Percentiles rank a stretch among this genome's conserved stretches.
Conservation (phyloP, 2,329 filamentous ascomycete genomes). For the Colletotrichum spinosum region DNA sequence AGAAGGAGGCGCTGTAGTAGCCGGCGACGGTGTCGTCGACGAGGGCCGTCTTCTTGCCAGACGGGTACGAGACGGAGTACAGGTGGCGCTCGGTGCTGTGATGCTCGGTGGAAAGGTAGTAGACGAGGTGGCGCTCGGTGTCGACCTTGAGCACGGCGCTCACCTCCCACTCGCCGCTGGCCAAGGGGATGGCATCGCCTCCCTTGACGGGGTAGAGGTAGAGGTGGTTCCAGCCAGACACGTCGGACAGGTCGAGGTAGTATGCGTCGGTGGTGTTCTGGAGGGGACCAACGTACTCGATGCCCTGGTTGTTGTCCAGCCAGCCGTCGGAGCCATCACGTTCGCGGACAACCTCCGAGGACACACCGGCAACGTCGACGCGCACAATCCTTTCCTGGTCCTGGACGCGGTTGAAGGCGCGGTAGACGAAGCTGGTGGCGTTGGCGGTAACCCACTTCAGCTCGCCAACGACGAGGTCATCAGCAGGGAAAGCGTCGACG, state of each 20-base stretch:
- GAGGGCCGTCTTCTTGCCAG: conserved; percentile 65
- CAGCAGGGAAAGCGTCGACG: conserved; percentile 67
- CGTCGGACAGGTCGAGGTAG: conserved; percentile 76
- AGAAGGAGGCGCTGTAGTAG: conserved; percentile 75
- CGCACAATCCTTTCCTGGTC: conserved; percentile 72
- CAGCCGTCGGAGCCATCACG: conserved; percentile 70
- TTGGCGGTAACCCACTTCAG: conserved; percentile 74
- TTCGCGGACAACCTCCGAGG: conserved; percentile 63
- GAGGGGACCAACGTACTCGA: conserved; percentile 64
- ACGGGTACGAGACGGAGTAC: conserved; percentile 72
- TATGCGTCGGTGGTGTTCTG: conserved; percentile 54
- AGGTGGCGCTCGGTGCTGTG: conserved; percentile 76
- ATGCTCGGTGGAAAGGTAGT: conserved; percentile 73
- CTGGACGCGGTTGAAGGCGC: conserved; percentile 76
- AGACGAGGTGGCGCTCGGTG: conserved; percentile 64
- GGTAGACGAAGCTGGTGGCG: conserved; percentile 71
- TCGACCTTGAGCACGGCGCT: conserved; percentile 70
- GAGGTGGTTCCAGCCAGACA: conserved; percentile 73
- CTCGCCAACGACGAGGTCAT: conserved; percentile 75
- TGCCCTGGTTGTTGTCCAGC: conserved; percentile 70
- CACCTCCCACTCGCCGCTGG: conserved; percentile 75
- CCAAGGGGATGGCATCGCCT: conserved; percentile 67
- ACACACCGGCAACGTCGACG: conserved; percentile 62
- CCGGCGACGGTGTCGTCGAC: conserved; percentile 70
- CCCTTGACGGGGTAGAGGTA: conserved; percentile 72